These are phyloP conservation scores for Neoscytalidium dimidiatum DNA, from an alignment of 2,329 filamentous ascomycete genomes.

Conservation along the genomic window DNA sequence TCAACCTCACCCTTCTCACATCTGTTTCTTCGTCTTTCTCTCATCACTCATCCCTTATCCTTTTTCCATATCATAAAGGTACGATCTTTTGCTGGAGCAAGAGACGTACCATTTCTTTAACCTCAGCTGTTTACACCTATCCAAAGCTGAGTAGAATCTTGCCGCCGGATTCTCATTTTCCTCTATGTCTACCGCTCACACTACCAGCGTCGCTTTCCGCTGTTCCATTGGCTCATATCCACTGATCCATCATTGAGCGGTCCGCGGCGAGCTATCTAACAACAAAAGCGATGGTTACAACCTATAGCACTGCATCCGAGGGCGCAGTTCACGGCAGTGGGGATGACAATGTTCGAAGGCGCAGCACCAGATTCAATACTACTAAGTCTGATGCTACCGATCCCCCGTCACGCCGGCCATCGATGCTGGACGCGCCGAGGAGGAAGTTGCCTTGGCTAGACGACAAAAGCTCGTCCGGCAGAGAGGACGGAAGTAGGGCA, in stretches of 20 bases:
- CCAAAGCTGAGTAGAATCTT: too few relatives aligned
- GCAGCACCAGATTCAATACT: background rate
- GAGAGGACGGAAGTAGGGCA: background rate
- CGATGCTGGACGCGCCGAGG: background rate
- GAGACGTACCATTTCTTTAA: background rate
- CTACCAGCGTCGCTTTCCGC: background rate
- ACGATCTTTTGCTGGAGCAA: background rate
- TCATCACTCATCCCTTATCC: background rate
- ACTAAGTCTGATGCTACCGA: background rate
- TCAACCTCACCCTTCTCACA: background rate
- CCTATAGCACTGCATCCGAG: constrained; percentile 1
- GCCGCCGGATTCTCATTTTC: too few relatives aligned
- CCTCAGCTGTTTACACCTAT: background rate
- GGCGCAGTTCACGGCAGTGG: background rate
- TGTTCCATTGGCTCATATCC: background rate
- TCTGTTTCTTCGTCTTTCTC: too few relatives aligned
- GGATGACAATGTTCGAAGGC: background rate
- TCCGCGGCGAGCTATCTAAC: background rate
- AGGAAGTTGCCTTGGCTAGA: constrained; percentile 22
- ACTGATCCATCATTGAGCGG: background rate
- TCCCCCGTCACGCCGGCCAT: background rate
- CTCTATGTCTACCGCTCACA: background rate
- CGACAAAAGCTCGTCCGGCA: background rate
- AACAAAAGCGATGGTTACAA: background rate
- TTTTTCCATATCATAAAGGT: background rate